Percentiles rank a stretch among this genome's conserved stretches.
These are phyloP conservation scores for Euptelea pleiosperma DNA, from an alignment of 164 flowering plant genomes.

Conservation along the genomic window DNA sequence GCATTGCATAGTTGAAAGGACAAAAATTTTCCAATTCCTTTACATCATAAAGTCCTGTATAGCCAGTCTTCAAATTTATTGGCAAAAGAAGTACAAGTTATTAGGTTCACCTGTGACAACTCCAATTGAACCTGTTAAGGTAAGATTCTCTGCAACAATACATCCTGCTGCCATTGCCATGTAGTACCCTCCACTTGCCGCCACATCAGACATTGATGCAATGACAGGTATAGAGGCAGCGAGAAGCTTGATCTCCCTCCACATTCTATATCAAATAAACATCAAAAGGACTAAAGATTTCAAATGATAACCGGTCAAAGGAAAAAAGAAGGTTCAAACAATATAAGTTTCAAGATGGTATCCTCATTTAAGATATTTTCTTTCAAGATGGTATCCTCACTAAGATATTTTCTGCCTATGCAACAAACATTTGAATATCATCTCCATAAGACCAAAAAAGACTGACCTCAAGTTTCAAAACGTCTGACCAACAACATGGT, in stretches of 20 bases:
- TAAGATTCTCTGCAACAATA: slow-evolving; percentile 86
- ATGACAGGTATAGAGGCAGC: slow-evolving; percentile 81
- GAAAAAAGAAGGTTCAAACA: background rate
- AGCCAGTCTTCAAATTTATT: background rate
- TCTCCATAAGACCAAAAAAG: background rate
- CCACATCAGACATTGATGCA: slow-evolving; percentile 97
- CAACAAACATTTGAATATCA: background rate
- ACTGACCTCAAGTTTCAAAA: too few species aligned
- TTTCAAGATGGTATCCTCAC: background rate
- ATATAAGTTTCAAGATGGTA: background rate
- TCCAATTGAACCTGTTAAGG: slow-evolving; percentile 94
- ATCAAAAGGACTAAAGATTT: background rate
- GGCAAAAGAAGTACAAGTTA: background rate
- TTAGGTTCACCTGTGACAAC: slow-evolving; percentile 76
- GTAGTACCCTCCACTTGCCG: slow-evolving; percentile 99
- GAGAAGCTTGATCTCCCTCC: slow-evolving; percentile 93
- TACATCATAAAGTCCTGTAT: too few species aligned
- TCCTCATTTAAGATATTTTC: background rate
- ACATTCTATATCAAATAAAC: slow-evolving; percentile 59
- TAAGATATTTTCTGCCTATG: background rate
- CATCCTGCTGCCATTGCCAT: slow-evolving; percentile 92
- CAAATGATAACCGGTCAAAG: background rate
- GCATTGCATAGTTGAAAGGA: too few species aligned
- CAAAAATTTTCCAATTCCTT: background rate
- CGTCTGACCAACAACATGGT: too few species aligned